Evolutionary conservation across 139 green algal genomes (phyloP).

Genomic region (Auxenochlorella protothecoides): DNA sequence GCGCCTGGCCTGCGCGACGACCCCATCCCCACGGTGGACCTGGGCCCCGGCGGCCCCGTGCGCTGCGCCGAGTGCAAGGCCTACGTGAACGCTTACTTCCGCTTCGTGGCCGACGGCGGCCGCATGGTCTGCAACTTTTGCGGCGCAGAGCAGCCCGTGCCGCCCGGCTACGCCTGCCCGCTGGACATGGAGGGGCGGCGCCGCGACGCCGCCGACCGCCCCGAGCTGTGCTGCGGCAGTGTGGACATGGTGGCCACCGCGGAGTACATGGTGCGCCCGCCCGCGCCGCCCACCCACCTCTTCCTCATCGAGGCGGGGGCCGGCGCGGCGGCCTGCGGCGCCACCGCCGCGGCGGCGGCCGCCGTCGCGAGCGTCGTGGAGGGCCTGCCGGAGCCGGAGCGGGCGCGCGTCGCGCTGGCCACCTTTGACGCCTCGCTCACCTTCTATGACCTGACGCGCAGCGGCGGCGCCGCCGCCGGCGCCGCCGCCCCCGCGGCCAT

Average conservation of each 20-base stretch:
- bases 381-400: constrained; percentile 50
- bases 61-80: constrained; percentile 75
- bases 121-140: constrained; percentile 81
- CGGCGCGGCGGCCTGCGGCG: constrained; percentile 50
- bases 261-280: constrained; percentile 65
- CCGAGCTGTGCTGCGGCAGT: constrained; percentile 56
- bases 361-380: constrained; percentile 53
- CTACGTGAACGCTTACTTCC: constrained; percentile 85
- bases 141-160: constrained; percentile 24
- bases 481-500: constrained; percentile 42
- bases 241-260: constrained; percentile 63
- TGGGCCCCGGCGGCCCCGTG: constrained; percentile 51
- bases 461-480: background rate
- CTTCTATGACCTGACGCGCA: constrained; percentile 55
- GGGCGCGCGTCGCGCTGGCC: constrained; percentile 55
- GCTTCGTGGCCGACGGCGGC: constrained; percentile 38
- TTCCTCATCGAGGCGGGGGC: constrained; percentile 76
- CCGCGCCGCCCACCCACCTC: constrained; percentile 62
- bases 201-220: constrained; percentile 48
- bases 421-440: constrained; percentile 77
- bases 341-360: constrained; percentile 46
- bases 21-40: constrained; percentile 63
- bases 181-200: constrained; percentile 52
- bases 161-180: constrained; percentile 62
- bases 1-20: constrained; percentile 61